A percentile compares a stretch with the other conserved stretches of the same genome.
These are phyloP conservation scores for Sphagnum magellanicum DNA, from an alignment of 228 moss, liverwort and hornwort species.

Conservation along the genomic window DNA sequence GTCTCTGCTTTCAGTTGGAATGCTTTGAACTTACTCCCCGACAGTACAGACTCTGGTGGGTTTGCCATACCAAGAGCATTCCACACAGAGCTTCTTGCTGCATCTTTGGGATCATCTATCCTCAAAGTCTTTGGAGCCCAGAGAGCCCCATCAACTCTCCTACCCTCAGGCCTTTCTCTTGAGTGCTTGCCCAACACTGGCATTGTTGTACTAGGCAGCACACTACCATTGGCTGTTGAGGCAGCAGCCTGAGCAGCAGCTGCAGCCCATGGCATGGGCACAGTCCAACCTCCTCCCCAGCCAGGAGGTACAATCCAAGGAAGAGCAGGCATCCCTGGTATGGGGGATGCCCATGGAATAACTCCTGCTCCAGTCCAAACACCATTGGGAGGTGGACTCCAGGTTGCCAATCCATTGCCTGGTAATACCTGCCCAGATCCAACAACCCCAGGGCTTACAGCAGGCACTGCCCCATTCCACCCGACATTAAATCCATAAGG, in stretches of 20 bases:
- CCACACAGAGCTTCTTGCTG: conserved; percentile 62
- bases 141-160: conserved; percentile 32
- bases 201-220: conserved; percentile 15
- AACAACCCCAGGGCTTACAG: conserved; percentile 4
- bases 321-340: conserved; percentile 1
- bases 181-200: not conserved
- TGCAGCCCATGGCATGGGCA: conserved; percentile 29
- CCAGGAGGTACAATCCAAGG: conserved; percentile 23
- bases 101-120: conserved; percentile 48
- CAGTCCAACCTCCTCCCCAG: conserved; percentile 33
- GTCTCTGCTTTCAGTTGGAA: conserved; percentile 46
- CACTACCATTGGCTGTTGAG: not conserved
- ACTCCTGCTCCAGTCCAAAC: conserved; percentile 18
- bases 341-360: conserved; percentile 4
- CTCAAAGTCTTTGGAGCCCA: conserved; percentile 60
- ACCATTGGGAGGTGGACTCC: conserved; percentile 7
- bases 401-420: not conserved
- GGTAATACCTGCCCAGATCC: conserved; percentile 3
- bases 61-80: conserved; percentile 44
- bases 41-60: conserved; percentile 14
- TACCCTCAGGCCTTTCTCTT: conserved; percentile 10
- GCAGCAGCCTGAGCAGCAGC: conserved; percentile 24
- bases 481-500: conserved; percentile 69
- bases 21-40: conserved; percentile 49
- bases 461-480: conserved; percentile 51